Evolutionary conservation across 2,329 filamentous ascomycete genomes (phyloP), one percentile per base, ranked within the genome.

Genomic region (Polytolypa hystricis): DNA sequence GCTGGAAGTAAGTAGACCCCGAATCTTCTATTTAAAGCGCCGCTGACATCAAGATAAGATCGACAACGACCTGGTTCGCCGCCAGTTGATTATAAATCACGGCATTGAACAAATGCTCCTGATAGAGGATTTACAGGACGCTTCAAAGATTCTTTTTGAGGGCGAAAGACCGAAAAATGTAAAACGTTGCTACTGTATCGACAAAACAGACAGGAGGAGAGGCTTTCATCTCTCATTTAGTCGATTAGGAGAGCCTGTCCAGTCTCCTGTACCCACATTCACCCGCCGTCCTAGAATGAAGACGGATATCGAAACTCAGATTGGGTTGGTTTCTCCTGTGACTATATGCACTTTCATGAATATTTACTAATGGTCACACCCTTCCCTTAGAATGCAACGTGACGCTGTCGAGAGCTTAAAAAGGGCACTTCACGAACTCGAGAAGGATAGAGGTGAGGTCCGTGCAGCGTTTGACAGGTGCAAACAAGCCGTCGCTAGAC

Each of bases 91-190:
- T 50, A 91, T 96, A 54, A 80, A 79, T 43, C 73, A 85, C 47
- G 62, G 65, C 5, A 84, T 95, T 35, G 91, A 98, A 43, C 87
- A 95, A 56, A 76, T 80, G 5, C 74, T 94, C 4, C 67, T 98
- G 1, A 76, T 95, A 37, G 67, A 77, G 38, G 67, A 79, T 19
- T 68, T 82, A 18, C 58, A 68, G 1, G 72, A 84, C 38, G 91
- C 80, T 1, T 68, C 79, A 29, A 62, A 68, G 3, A 71, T 83
- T 30, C 83, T 94, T 71, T 75, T 81, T 42, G 67, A 70, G 36
- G 68, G 66, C 15, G 62, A 62, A 27, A 65, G 65, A n/a, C 77
- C 79, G 1, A 68, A 61, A 10, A 89, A 94, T 44, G 83, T 89
- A 8, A 73, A 67, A 36, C 73, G 77, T 39, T 89, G 83, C 47